A percentile compares a stretch with the other conserved stretches of the same genome.
Evolutionary conservation across 495 filamentous ascomycete species (phyloP).

Genomic region (Darksidea phi): DNA sequence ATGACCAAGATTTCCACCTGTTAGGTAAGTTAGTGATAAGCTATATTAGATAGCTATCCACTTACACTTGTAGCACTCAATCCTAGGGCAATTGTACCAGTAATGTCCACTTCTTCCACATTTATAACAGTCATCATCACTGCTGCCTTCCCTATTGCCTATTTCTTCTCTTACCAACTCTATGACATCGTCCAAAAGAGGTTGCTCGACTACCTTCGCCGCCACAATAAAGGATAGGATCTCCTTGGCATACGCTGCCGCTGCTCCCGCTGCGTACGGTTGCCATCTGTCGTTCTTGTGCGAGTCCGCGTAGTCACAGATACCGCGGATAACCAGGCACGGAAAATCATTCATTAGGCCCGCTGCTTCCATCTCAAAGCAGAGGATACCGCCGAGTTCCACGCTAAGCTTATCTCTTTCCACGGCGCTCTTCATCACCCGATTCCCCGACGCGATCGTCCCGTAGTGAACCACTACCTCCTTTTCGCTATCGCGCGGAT

Average conservation of each 20-base stretch:
- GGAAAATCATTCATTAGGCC: slow-evolving; percentile 28
- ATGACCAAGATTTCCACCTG: too few species aligned
- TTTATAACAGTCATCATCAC: too few species aligned
- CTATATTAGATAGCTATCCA: too few species aligned
- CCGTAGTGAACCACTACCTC: slow-evolving; percentile 44
- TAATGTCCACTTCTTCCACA: too few species aligned
- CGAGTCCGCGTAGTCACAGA: slow-evolving; percentile 33
- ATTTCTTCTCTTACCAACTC: too few species aligned
- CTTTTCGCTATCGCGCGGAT: slow-evolving; percentile 15
- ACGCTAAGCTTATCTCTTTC: slow-evolving; percentile 23
- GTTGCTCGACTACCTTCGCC: too few species aligned
- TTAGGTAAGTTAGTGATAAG: too few species aligned
- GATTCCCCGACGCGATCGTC: slow-evolving; percentile 47
- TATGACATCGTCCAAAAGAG: too few species aligned
- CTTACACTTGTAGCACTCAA: too few species aligned
- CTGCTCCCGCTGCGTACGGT: slow-evolving; percentile 22
- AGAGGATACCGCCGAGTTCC: slow-evolving; percentile 17
- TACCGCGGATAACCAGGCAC: slow-evolving; percentile 33
- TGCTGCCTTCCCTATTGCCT: too few species aligned
- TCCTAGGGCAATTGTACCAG: too few species aligned
- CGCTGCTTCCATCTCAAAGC: slow-evolving; percentile 24
- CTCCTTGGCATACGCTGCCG: slow-evolving; percentile 32
- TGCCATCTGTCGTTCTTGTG: slow-evolving; percentile 35
- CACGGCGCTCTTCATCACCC: slow-evolving; percentile 38
- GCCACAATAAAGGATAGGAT: too few species aligned